Conservation (phyloP, 2,329 filamentous ascomycete genomes). For the Pseudohalonectria lignicola region DNA sequence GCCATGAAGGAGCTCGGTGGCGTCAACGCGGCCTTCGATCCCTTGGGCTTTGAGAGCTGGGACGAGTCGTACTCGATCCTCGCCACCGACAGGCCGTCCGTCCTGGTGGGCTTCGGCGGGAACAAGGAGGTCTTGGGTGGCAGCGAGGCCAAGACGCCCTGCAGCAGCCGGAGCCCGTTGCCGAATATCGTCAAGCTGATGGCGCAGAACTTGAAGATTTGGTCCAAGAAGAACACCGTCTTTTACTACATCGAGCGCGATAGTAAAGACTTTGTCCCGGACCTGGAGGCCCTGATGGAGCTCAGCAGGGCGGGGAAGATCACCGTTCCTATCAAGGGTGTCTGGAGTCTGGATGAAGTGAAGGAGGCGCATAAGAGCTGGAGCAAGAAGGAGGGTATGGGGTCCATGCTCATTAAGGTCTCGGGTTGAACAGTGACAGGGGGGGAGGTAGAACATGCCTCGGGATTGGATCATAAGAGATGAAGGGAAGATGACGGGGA, state of each 20-base stretch:
- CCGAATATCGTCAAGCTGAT: slow-evolving; percentile 22
- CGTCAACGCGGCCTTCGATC: slow-evolving; percentile 34
- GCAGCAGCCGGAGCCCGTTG: slow-evolving; percentile 16
- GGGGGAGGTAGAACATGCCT: too few relatives aligned
- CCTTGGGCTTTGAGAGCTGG: slow-evolving; percentile 37
- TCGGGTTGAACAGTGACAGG: background rate
- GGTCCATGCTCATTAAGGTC: slow-evolving; percentile 19
- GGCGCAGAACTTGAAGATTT: slow-evolving; percentile 10
- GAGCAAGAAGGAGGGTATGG: slow-evolving; percentile 21
- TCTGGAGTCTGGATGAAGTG: slow-evolving; percentile 29
- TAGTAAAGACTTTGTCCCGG: slow-evolving; percentile 17
- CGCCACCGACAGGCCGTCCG: slow-evolving; percentile 15
- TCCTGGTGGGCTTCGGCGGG: slow-evolving; percentile 25
- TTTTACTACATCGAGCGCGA: slow-evolving; percentile 26
- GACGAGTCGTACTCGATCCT: slow-evolving; percentile 37
- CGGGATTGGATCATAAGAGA: too few relatives aligned
- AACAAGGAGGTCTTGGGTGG: slow-evolving; percentile 18
- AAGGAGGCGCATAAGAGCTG: slow-evolving; percentile 24
- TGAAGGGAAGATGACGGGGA: too few relatives aligned
- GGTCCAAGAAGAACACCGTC: slow-evolving; percentile 15
- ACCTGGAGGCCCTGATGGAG: slow-evolving; percentile 17
- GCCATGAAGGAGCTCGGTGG: slow-evolving; percentile 32
- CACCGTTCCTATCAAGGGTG: slow-evolving; percentile 22
- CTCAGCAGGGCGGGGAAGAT: slow-evolving; percentile 20
- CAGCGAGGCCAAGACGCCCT: slow-evolving; percentile 13